These are phyloP conservation scores for Hypoxylon sp. DNA, from an alignment of 2,329 filamentous ascomycete species.

Conservation along the genomic window DNA sequence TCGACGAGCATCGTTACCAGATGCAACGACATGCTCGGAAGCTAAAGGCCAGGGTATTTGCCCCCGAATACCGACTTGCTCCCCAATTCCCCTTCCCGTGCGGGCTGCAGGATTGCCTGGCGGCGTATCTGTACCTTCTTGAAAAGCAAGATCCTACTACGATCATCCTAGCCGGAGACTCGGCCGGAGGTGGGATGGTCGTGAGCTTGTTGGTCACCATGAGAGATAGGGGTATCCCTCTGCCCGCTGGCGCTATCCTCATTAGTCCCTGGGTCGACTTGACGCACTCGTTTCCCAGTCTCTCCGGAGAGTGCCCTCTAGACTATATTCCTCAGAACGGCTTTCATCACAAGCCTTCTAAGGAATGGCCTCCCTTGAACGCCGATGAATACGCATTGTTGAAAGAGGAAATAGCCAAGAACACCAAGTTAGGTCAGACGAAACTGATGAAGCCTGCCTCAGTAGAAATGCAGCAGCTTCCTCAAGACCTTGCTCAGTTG, in stretches of 20 bases:
- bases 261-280: constrained; percentile 97
- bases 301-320: constrained; percentile 73
- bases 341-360: constrained; percentile 89
- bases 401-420: constrained; percentile 59
- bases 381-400: constrained; percentile 72
- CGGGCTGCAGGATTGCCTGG: constrained; percentile 86
- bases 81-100: constrained; percentile 97
- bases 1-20: constrained; percentile 98
- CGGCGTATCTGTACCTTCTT: constrained; percentile 85
- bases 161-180: constrained; percentile 90
- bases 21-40: constrained; percentile 96
- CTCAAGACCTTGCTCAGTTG: constrained; percentile 31
- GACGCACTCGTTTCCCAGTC: constrained; percentile 93
- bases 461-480: constrained; percentile 42
- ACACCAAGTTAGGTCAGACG: constrained; percentile 40
- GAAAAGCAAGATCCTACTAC: constrained; percentile 78
- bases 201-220: constrained; percentile 80
- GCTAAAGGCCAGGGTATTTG: constrained; percentile 87
- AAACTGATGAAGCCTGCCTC: constrained; percentile 50
- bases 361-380: constrained; percentile 92
- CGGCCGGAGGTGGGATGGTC: constrained; percentile 91
- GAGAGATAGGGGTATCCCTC: constrained; percentile 80
- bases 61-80: constrained; percentile 84
- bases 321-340: constrained; percentile 91
- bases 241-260: constrained; percentile 88